Base-by-base conservation (phyloP, 305 asterid species). In the Euphrasia arctica region DNA sequence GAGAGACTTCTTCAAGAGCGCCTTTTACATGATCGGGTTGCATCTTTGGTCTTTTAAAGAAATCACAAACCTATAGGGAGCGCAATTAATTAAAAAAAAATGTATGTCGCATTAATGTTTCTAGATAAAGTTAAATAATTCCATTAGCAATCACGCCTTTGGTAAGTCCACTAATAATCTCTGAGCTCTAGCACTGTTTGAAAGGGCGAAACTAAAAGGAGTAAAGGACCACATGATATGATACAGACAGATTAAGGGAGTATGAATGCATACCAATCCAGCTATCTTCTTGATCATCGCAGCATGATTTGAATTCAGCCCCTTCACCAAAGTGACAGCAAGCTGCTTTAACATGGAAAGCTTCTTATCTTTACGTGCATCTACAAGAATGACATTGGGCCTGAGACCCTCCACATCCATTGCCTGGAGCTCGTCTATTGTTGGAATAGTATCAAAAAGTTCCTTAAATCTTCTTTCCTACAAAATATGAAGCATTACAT, bases 401-500 rank as follows among this genome's bases (percentile, higher is more conserved):
- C 84, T 77, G 59, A 85, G 80, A 77, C 97, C 92, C 70, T 90
- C 96, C 43, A 77, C 77, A 28, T 82, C 95, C 80, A 90, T 74
- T 64, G 86, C 69, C 50, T 82, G 80, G 67, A 90, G 95, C 77
- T 85, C 95, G 48, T 85, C 96, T 68, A 87, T 72, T 70, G 95
- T 75, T 62, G 97, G 97, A 65, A 87, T 76, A 70, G 84, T 71
- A 69, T 90, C 90, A 72, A 87, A 88, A 70, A 79, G 87, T 80
- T 85, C 96, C 85, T 82, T 90, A 79, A 87, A 83, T 86, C 95
- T 82, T 85, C 94, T 82, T 82, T 87, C 97, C 97, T 87, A 70
- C 81, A 79, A 66, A 77, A 74, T 58, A 67, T 31, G 71, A 71
- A 67, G 41, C 61, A 73, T 65, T 66, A 77, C 71, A 58, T 60